Evolutionary conservation across 345 rosid genomes (phyloP).

Genomic region (Gossypium thurberi): DNA sequence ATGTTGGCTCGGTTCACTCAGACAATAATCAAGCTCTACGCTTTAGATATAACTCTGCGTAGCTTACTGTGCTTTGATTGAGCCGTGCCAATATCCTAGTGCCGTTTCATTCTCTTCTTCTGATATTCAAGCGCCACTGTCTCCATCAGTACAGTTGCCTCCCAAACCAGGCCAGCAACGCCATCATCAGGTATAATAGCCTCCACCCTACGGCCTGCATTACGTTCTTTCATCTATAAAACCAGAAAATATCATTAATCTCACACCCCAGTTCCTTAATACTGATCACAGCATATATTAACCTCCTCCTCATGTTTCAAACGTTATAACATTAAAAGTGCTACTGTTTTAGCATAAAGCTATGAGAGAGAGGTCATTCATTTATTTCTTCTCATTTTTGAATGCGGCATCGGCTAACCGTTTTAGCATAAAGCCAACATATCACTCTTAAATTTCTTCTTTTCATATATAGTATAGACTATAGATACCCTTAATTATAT

Average conservation of each 20-base stretch:
- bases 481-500: too few relatives aligned
- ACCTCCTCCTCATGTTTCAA: background rate
- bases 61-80: slow-evolving; percentile 40
- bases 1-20: slow-evolving; percentile 86
- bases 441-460: background rate
- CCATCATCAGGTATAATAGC: too few relatives aligned
- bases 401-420: background rate
- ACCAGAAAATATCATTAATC: too few relatives aligned
- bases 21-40: slow-evolving; percentile 7
- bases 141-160: too few relatives aligned
- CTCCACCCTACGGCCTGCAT: too few relatives aligned
- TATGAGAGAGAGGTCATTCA: background rate
- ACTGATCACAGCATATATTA: background rate
- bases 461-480: background rate
- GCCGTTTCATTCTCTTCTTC: slow-evolving; percentile 28
- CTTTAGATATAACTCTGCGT: background rate
- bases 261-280: background rate
- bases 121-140: too few relatives aligned
- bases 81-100: slow-evolving; percentile 89
- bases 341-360: background rate
- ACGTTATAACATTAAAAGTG: background rate
- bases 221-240: too few relatives aligned
- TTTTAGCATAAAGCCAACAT: background rate
- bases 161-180: too few relatives aligned
- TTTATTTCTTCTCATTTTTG: background rate